These are phyloP conservation scores for Dissophora globulifera DNA, from an alignment of 192 early-diverging fungal genomes.

Conservation along the genomic window DNA sequence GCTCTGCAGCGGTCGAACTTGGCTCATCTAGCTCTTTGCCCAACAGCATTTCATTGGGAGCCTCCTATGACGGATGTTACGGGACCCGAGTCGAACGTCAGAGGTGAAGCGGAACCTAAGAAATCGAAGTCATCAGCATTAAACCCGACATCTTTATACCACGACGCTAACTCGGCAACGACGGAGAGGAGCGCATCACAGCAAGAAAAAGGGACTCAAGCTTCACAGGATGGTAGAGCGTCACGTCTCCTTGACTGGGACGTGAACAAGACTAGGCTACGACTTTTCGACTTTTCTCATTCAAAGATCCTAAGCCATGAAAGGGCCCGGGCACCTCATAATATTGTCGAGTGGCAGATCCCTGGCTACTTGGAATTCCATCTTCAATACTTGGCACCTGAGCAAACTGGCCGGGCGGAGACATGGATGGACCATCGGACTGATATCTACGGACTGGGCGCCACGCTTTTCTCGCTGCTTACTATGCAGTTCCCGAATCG, in stretches of 20 bases:
- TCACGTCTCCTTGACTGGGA: background rate
- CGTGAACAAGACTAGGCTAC: slow-evolving; percentile 35
- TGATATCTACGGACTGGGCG: slow-evolving; percentile 43
- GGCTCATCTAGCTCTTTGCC: slow-evolving; percentile 38
- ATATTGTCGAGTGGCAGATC: slow-evolving; percentile 50
- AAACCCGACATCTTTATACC: slow-evolving; percentile 28
- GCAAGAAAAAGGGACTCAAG: background rate
- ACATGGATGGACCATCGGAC: slow-evolving; percentile 54
- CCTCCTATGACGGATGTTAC: slow-evolving; percentile 5
- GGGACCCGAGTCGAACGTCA: background rate
- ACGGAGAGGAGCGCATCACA: background rate
- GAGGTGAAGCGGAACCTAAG: background rate
- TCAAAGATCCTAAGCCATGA: slow-evolving; percentile 51
- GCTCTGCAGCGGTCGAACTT: slow-evolving; percentile 32
- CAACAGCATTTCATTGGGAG: slow-evolving; percentile 43
- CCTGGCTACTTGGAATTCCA: slow-evolving; percentile 47
- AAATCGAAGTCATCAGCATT: background rate
- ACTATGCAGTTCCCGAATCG: slow-evolving; percentile 47
- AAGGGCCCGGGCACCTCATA: slow-evolving; percentile 40
- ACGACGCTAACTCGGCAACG: background rate
- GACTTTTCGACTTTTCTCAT: slow-evolving; percentile 46
- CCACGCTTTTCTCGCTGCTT: slow-evolving; percentile 36
- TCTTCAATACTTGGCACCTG: slow-evolving; percentile 39
- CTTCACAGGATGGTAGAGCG: background rate
- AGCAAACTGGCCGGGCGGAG: slow-evolving; percentile 51